These are phyloP conservation scores for Leptographium galeiforme DNA, from an alignment of 2,329 filamentous ascomycete species.

Conservation along the genomic window DNA sequence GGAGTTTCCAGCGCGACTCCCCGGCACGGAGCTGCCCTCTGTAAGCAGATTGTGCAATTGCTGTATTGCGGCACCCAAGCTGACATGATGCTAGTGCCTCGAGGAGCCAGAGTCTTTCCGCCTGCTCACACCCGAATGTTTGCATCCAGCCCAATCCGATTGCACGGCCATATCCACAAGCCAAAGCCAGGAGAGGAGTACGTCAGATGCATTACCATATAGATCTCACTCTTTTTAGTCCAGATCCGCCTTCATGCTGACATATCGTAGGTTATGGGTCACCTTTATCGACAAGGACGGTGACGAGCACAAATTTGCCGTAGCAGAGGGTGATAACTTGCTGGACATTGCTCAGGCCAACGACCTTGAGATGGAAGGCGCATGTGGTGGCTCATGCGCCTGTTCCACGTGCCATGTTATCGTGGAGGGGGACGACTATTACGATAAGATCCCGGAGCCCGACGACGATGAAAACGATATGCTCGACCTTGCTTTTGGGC, in stretches of 20 bases:
- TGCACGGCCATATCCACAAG: constrained; percentile 68
- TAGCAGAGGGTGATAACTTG: constrained; percentile 79
- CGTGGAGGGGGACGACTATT: constrained; percentile 58
- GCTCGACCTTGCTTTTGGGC: constrained; percentile 78
- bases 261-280: constrained; percentile 55
- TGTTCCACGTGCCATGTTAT: constrained; percentile 92
- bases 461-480: constrained; percentile 80
- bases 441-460: constrained; percentile 65
- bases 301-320: constrained; percentile 60
- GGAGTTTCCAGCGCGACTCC: background rate
- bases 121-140: constrained; percentile 30
- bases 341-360: constrained; percentile 90
- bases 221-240: background rate
- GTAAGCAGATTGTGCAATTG: background rate
- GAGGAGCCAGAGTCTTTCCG: background rate
- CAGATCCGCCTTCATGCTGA: background rate
- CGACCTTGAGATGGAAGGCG: constrained; percentile 96
- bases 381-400: constrained; percentile 86
- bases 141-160: constrained; percentile 43
- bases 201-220: background rate
- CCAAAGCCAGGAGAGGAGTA: constrained; percentile 91
- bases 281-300: constrained; percentile 92
- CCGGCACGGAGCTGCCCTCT: background rate
- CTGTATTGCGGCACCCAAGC: background rate
- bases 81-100: background rate